Percentiles rank a stretch among this genome's conserved stretches.
phyloP scores from a whole-genome alignment of 768 basidiomycete species.

The Panaeolus papilionaceus region DNA sequence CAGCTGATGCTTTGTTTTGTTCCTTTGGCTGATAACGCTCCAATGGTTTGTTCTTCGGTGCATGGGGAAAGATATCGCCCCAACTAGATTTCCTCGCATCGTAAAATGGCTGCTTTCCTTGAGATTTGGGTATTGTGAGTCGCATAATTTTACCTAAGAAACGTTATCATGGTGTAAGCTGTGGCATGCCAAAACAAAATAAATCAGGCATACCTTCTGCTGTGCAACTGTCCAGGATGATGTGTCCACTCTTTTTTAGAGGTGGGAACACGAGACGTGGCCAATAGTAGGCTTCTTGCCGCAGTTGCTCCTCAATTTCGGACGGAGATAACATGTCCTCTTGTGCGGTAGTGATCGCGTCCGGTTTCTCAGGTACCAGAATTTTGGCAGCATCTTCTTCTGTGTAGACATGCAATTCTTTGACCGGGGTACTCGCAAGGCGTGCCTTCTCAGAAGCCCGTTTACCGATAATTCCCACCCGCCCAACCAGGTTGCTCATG shows the following conservation, averaged over 20 bases:
- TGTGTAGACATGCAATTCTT: conserved; percentile 48
- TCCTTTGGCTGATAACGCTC: conserved; percentile 55
- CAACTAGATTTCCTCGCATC: conserved; percentile 93
- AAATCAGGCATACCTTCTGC: conserved; percentile 62
- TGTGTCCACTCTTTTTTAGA: conserved; percentile 88
- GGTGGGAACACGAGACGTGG: conserved; percentile 94
- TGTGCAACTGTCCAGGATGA: conserved; percentile 90
- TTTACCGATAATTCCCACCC: conserved; percentile 59
- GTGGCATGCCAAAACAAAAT: conserved; percentile 8
- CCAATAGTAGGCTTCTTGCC: conserved; percentile 85
- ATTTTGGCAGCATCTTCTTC: conserved; percentile 33
- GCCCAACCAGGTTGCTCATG: conserved; percentile 46
- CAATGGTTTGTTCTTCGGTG: conserved; percentile 78
- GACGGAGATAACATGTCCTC: conserved; percentile 25
- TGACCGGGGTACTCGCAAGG: conserved; percentile 35
- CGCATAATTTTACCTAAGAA: conserved; percentile 90
- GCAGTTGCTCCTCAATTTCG: conserved; percentile 59
- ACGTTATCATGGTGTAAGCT: conserved; percentile 2
- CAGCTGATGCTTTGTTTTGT: conserved; percentile 33
- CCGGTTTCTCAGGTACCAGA: conserved; percentile 12
- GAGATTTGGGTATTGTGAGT: conserved; percentile 89
- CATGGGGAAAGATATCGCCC: conserved; percentile 96
- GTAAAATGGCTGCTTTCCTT: conserved; percentile 94
- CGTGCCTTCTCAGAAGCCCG: conserved; percentile 46
- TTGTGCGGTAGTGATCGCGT: conserved; percentile 21